Base-by-base conservation (phyloP, 495 filamentous ascomycete species). In the Penicillium samsonianum region DNA sequence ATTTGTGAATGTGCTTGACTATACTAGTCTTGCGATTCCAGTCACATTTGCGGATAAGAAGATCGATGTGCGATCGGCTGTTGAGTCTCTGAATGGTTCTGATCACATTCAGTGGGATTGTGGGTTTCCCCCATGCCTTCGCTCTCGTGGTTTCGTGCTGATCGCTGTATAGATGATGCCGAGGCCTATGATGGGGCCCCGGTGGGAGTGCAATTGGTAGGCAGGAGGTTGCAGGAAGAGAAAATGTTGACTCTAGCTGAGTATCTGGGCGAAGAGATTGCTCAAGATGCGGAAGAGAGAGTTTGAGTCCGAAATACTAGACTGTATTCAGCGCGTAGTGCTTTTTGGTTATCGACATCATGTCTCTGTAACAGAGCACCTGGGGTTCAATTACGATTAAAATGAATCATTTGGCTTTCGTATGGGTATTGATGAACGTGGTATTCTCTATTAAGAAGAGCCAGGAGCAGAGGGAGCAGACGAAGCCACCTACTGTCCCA, bases 1-100 rank as follows among this genome's bases (percentile, higher is more conserved):
- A 1, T 79, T 80, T 55, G 71, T 84, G 22, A 87, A 87, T 64
- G 28, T 80, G 9, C 59, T 87, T 33, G 84, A 88, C 60, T 87
- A 86, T 55, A 82, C 78, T 20, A 69, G 73, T 25, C 76, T 83
- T 3, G 72, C 78, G n/a, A 62, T 88, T 48, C 85, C 85, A 3
- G 82, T 88, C 4, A 84, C 81, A 0, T 75, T 65, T 19, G 81
- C 75, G 5, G 78, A 84, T 57, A 82, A 84, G 64, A 62, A 53
- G 2, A 47, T 85, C 6, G 85, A 88, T 72, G 65, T 72, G 49
- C 64, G 70, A 12, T 54, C 68, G 9, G 61, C 58, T 0, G 77
- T 71, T 56, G 59, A 69, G 50, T 72, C 77, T 19, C 10, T 74
- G 22, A 65, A 67, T 56, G 78, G 81, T 17, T 31, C 65, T 2